phyloP scores from a whole-genome alignment of 176 grass and related monocot species.

The Tillandsia fasciculata region DNA sequence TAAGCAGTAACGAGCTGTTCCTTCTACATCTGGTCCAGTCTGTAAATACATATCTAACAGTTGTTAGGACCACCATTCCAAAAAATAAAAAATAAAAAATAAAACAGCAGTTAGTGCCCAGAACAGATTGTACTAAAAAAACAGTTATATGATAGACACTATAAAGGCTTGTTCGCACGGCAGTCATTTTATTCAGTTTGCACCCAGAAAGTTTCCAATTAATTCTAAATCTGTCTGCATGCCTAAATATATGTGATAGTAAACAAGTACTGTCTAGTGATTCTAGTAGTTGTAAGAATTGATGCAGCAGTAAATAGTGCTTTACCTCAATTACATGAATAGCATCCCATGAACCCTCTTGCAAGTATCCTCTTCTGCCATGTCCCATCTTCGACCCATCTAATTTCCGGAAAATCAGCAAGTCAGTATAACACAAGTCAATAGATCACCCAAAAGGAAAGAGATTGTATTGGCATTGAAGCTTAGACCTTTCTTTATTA shows the following conservation, averaged over 20 bases:
- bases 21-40: slow-evolving; percentile 67
- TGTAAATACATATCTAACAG: slow-evolving; percentile 14
- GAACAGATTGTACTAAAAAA: background rate
- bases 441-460: background rate
- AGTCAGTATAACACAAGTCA: background rate
- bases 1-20: slow-evolving; percentile 72
- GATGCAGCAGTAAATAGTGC: background rate
- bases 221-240: background rate
- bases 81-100: background rate
- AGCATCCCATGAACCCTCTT: slow-evolving; percentile 93
- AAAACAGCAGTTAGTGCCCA: background rate
- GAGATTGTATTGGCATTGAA: background rate
- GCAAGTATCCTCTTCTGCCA: slow-evolving; percentile 73
- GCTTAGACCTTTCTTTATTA: slow-evolving; percentile 84
- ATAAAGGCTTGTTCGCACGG: background rate
- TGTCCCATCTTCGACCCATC: slow-evolving; percentile 59
- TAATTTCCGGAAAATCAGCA: slow-evolving; percentile 23
- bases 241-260: background rate
- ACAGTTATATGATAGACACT: background rate
- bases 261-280: background rate
- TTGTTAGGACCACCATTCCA: too few relatives aligned
- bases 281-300: background rate
- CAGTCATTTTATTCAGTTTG: background rate
- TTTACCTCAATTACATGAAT: slow-evolving; percentile 96
- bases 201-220: background rate